Conservation (phyloP, 768 basidiomycete genomes). For the Steccherinum ochraceum region DNA sequence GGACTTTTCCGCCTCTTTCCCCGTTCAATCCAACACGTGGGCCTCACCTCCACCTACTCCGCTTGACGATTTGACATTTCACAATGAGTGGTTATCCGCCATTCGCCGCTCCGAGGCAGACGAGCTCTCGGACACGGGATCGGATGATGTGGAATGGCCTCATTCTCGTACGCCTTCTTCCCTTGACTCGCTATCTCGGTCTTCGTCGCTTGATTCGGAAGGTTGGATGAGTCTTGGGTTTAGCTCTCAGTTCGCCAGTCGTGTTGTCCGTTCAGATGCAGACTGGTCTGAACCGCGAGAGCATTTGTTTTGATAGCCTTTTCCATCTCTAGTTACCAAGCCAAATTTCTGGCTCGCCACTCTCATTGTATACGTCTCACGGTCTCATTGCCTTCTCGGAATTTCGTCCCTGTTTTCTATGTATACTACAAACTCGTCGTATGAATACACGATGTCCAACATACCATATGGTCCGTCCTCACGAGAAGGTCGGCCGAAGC, state of each 20-base stretch:
- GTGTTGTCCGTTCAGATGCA: not conserved
- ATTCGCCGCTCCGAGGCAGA: constrained; percentile 6
- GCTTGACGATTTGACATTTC: constrained; percentile 17
- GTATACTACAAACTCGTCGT: no score
- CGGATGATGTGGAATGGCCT: constrained; percentile 14
- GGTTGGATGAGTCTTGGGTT: constrained; percentile 29
- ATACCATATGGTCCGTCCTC: no score
- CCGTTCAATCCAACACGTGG: constrained; percentile 14
- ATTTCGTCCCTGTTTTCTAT: no score
- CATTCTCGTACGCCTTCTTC: constrained; percentile 13
- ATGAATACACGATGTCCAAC: no score
- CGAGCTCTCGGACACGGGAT: constrained; percentile 4
- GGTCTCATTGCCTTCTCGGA: no score
- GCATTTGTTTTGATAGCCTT: constrained; percentile 4
- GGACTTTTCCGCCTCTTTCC: constrained; percentile 56
- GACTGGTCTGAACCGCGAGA: constrained; percentile 7
- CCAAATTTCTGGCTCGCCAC: no score
- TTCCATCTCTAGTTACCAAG: no score
- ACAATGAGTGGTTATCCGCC: constrained; percentile 18
- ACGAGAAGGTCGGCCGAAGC: no score
- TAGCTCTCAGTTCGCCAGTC: constrained; percentile 31
- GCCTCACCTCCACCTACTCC: constrained; percentile 5
- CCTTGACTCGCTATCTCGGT: constrained; percentile 1
- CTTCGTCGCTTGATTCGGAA: constrained; percentile 19
- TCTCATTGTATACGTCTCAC: no score